phyloP scores from a whole-genome alignment of 306 rosid species.

The Fragaria ananassa region DNA sequence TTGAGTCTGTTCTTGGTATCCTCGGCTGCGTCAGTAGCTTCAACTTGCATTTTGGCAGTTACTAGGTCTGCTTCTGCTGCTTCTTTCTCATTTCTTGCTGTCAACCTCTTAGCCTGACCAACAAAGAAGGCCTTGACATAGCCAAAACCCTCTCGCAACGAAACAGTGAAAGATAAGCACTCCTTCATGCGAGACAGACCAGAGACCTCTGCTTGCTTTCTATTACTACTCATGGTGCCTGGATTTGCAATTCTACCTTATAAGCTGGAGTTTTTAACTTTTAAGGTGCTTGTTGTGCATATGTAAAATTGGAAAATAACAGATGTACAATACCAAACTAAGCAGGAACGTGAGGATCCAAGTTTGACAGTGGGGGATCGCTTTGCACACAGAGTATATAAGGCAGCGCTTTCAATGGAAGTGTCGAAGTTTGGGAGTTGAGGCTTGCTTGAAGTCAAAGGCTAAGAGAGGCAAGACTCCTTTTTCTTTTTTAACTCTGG shows the following conservation, averaged over 20 bases:
- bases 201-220: neutral
- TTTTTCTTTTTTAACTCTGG: too few species aligned
- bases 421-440: slow-evolving; percentile 74
- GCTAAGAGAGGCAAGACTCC: too few species aligned
- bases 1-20: slow-evolving; percentile 27
- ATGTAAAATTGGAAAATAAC: slow-evolving; percentile 1
- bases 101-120: slow-evolving; percentile 38
- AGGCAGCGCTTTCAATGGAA: slow-evolving; percentile 65
- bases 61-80: slow-evolving; percentile 33
- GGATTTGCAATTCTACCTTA: neutral
- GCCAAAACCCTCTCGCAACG: slow-evolving; percentile 28
- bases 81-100: slow-evolving; percentile 41
- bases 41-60: slow-evolving; percentile 43
- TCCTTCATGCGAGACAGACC: slow-evolving; percentile 16
- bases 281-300: too few species aligned
- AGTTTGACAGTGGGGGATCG: slow-evolving; percentile 81
- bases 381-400: slow-evolving; percentile 74
- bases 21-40: slow-evolving; percentile 44
- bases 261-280: neutral
- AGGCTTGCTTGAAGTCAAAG: too few species aligned
- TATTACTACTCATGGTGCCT: slow-evolving; percentile 5
- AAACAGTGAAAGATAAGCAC: slow-evolving; percentile 15
- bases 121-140: slow-evolving; percentile 37
- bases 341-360: slow-evolving; percentile 79
- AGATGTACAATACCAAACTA: slow-evolving; percentile 18